Evolutionary conservation across 345 rosid genomes (phyloP).

Genomic region (Dovyalis caffra): DNA sequence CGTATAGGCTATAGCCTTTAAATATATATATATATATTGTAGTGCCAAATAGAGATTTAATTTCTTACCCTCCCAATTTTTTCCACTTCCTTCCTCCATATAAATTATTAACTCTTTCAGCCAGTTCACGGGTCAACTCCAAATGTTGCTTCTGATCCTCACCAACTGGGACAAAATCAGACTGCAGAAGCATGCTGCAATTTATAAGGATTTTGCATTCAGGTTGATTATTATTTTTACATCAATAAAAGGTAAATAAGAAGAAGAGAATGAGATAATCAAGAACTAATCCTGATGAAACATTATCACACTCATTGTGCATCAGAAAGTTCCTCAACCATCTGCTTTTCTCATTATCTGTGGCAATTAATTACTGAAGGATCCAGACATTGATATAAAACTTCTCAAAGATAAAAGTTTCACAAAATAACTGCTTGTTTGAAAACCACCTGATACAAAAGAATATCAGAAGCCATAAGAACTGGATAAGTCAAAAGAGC

Average conservation of each 20-base stretch:
- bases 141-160: slow-evolving; percentile 97
- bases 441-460: slow-evolving; percentile 72
- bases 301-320: neutral
- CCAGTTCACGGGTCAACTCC: slow-evolving; percentile 85
- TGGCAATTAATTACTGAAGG: too few species aligned
- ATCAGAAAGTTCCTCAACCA: neutral
- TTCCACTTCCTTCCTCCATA: slow-evolving; percentile 99
- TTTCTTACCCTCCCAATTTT: slow-evolving; percentile 85
- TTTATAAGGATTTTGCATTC: slow-evolving; percentile 40
- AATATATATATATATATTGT: too few species aligned
- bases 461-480: slow-evolving; percentile 90
- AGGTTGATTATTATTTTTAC: slow-evolving; percentile 20
- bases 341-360: neutral
- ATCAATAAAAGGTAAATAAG: slow-evolving; percentile 15
- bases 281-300: neutral
- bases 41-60: slow-evolving; percentile 10
- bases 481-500: slow-evolving; percentile 86
- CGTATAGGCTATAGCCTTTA: too few species aligned
- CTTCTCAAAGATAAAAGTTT: neutral
- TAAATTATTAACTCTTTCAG: slow-evolving; percentile 70
- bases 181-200: slow-evolving; percentile 57
- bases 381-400: neutral
- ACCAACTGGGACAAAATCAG: slow-evolving; percentile 95
- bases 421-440: slow-evolving; percentile 6
- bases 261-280: neutral